These are phyloP conservation scores for Syzygium grande DNA, from an alignment of 345 rosid genomes.

Conservation along the genomic window DNA sequence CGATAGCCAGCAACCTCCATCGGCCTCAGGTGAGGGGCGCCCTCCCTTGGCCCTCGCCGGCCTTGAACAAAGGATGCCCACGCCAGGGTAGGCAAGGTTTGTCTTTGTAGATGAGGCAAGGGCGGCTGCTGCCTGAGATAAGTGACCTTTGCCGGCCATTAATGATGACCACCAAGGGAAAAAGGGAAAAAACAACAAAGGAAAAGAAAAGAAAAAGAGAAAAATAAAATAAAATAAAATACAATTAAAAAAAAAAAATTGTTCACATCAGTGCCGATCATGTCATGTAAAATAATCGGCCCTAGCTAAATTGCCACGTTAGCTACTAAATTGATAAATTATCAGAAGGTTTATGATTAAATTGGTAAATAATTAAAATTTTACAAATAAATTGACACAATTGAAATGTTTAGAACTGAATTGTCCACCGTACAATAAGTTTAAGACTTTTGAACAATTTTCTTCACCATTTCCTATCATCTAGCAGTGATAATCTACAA, in stretches of 20 bases:
- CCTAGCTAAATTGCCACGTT: neutral
- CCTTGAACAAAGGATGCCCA: accelerated
- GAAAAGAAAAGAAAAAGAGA: accelerated
- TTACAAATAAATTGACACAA: neutral
- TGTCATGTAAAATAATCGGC: neutral
- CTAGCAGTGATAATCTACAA: neutral
- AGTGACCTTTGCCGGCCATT: neutral
- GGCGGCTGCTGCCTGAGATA: neutral
- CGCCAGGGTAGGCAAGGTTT: neutral
- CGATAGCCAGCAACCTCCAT: too few species aligned
- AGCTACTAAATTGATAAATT: too few species aligned
- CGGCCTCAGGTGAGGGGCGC: neutral
- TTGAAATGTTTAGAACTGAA: neutral
- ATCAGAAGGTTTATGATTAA: neutral
- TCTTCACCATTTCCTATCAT: neutral
- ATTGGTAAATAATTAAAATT: neutral
- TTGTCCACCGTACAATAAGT: too few species aligned
- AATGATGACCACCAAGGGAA: neutral
- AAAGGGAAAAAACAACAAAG: too few species aligned
- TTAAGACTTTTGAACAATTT: neutral
- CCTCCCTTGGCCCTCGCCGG: accelerated
- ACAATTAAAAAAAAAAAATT: neutral
- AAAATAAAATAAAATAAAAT: too few species aligned
- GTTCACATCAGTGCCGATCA: accelerated
- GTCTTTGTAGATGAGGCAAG: neutral